phyloP scores from a whole-genome alignment of 2,329 filamentous ascomycete genomes.

The Xylogone sp. region DNA sequence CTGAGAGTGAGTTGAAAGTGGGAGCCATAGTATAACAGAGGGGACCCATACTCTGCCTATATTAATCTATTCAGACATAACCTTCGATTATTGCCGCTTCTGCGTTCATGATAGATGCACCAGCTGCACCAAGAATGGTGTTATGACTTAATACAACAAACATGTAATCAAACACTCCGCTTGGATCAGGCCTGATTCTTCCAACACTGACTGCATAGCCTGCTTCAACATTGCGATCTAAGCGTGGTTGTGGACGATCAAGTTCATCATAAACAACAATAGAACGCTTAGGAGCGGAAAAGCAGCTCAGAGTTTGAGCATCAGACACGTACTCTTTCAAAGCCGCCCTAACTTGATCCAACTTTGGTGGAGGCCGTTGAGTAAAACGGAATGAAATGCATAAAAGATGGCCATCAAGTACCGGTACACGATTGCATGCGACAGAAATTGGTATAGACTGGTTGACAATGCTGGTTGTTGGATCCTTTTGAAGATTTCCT shows the following conservation, averaged over 20 bases:
- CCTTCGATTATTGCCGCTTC: slow-evolving; percentile 92
- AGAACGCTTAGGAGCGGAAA: slow-evolving; percentile 75
- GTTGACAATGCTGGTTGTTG: slow-evolving; percentile 70
- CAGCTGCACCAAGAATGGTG: slow-evolving; percentile 87
- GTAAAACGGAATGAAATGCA: slow-evolving; percentile 85
- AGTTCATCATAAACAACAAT: slow-evolving; percentile 88
- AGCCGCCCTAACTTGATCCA: slow-evolving; percentile 73
- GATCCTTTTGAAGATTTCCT: slow-evolving; percentile 67
- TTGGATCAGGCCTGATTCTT: slow-evolving; percentile 78
- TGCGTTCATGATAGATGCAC: slow-evolving; percentile 87
- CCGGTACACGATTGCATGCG: slow-evolving; percentile 90
- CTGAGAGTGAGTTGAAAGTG: no score
- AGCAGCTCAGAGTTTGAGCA: slow-evolving; percentile 78
- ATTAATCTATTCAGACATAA: slow-evolving; percentile 51
- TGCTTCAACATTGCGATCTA: slow-evolving; percentile 79
- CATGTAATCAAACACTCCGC: slow-evolving; percentile 88
- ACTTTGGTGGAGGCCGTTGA: slow-evolving; percentile 62
- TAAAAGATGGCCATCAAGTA: slow-evolving; percentile 92
- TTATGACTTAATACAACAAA: slow-evolving; percentile 92
- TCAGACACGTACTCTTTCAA: slow-evolving; percentile 79
- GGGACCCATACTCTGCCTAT: no score
- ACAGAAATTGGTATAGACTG: slow-evolving; percentile 76
- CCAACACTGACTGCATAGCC: slow-evolving; percentile 84
- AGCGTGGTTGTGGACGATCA: slow-evolving; percentile 84
- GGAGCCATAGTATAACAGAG: no score